A percentile compares a stretch with the other conserved stretches of the same genome.
These are phyloP conservation scores for Solanum appendiculatum DNA, from an alignment of 257 asterid genomes.

Conservation along the genomic window DNA sequence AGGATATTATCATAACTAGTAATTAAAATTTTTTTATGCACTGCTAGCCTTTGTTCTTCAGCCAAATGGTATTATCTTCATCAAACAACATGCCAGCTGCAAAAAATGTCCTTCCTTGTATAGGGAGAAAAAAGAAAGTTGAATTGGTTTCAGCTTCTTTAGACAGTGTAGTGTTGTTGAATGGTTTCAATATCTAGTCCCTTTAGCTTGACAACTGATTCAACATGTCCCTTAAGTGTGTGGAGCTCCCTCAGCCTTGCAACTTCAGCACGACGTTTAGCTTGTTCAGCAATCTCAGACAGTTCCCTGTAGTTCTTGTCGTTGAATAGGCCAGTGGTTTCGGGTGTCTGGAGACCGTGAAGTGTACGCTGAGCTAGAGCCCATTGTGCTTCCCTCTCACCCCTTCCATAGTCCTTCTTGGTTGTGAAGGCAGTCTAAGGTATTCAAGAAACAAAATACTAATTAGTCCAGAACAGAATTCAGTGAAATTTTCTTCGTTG, in stretches of 20 bases:
- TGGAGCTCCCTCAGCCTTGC: conserved; percentile 78
- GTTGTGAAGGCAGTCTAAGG: conserved; percentile 72
- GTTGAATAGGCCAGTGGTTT: conserved; percentile 2
- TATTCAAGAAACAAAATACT: background rate
- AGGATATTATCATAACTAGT: background rate
- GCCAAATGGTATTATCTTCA: background rate
- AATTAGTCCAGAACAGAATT: background rate
- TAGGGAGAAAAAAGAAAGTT: background rate
- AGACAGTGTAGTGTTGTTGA: conserved; percentile 58
- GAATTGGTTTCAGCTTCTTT: background rate
- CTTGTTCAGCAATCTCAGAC: conserved; percentile 68
- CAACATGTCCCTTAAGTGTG: conserved; percentile 79
- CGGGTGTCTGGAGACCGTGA: conserved; percentile 51
- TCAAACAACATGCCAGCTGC: background rate
- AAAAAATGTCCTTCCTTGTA: background rate
- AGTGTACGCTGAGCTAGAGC: conserved; percentile 75
- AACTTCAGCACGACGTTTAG: conserved; percentile 70
- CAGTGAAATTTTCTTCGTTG: background rate
- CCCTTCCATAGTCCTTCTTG: conserved; percentile 73
- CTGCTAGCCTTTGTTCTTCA: background rate
- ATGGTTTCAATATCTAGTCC: conserved; percentile 61
- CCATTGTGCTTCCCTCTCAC: conserved; percentile 87
- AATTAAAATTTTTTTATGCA: background rate
- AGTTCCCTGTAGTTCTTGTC: conserved; percentile 40
- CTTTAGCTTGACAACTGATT: conserved; percentile 63